Evolutionary conservation across 208 protist genomes (phyloP), one percentile per base, ranked within the genome.

Genomic region (Trypanosoma melophagium): DNA sequence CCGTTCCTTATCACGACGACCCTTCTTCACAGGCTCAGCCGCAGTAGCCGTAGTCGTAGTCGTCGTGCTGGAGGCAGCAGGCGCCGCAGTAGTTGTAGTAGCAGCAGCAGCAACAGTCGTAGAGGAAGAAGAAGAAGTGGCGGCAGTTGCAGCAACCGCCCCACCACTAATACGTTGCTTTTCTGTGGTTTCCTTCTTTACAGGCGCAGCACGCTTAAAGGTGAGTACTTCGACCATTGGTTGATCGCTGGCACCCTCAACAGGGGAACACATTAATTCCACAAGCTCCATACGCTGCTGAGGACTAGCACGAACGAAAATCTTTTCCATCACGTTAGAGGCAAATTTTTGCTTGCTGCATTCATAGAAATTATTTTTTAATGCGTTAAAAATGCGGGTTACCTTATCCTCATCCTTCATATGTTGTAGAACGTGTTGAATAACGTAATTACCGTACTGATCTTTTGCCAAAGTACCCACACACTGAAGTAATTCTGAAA

Each of bases 391-490:
- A 61, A 95, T 81, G 56, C 71, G 66, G 24, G 94, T 69, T 21
- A 98, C 86, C 80, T 96, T 90, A 58, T 89, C 74, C 35, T 88
- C 79, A 25, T 84, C 83, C 22, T 79, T 89, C 38, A 94, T 95
- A 72, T 98, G 83, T 69, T 98, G 93, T 21, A 99, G 75, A 13
- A 99, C 86, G 73, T 99, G 98, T 84, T 99, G 98, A 57, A 99
- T 96, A n/a, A 99, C 98, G 76, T 99, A 99, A 79, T 99, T 99
- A 60, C 98, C 98, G 75, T 99, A 99, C 82, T 99, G 97, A 71
- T 99, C 97, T 77, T 97, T 90, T 24, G 93, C 90, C 22, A 99
- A 86, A 38, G 66, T 75, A 25, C 87, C 76, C 7, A 96, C 87
- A 31, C 87, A 89, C 28, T 86, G 71, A 60, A 98, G 85, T 13